Evolutionary conservation across 202 grass and related monocot genomes (phyloP), one percentile per base, ranked within the genome.

Genomic region (Carex sylvatica): DNA sequence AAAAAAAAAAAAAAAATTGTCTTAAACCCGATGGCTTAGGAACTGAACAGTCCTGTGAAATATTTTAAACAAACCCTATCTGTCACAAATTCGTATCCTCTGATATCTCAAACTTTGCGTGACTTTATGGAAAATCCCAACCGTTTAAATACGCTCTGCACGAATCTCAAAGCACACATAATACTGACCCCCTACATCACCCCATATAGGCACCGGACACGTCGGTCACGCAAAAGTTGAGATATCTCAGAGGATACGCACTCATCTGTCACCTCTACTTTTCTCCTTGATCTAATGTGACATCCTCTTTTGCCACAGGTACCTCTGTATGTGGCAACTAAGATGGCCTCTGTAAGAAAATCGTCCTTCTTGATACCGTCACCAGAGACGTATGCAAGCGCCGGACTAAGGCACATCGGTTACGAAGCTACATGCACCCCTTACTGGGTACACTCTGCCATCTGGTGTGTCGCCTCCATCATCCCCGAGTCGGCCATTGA

Each of bases 301-400:
- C 36, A 82, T 59, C 3, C 58, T 7, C 13, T 40, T 30, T 78
- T 53, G 76, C 12, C 77, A 63, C 83, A 99, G 96, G 91, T 99
- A 8, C 96, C 96, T 2, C 26, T 99, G 31, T 96, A 99, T 0
- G 96, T 99, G 63, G 96, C 96, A 11, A 99, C 96, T 36, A 99
- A 90, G 86, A 93, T 99, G 96, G 89, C 93, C 38, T 99, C 96
- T 13, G 93, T 99, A 70, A 91, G 68, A 84, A 95, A 51, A 59
- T 92, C 96, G 20, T 93, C 96, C 18, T 91, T 95, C 67, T 40
- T 98, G 24, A 86, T 92, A 18, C 96, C 96, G 23, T 98, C 96
- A 1, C 80, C 96, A 16, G 91, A 98, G 20, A 88, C 87, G 3
- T 98, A 98, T 40, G 92, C 96, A 56, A 85, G 73, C 33, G 87